Evolutionary conservation across 768 basidiomycete genomes (phyloP), one percentile per base, ranked within the genome.

Genomic region (Lactarius akahatsu): DNA sequence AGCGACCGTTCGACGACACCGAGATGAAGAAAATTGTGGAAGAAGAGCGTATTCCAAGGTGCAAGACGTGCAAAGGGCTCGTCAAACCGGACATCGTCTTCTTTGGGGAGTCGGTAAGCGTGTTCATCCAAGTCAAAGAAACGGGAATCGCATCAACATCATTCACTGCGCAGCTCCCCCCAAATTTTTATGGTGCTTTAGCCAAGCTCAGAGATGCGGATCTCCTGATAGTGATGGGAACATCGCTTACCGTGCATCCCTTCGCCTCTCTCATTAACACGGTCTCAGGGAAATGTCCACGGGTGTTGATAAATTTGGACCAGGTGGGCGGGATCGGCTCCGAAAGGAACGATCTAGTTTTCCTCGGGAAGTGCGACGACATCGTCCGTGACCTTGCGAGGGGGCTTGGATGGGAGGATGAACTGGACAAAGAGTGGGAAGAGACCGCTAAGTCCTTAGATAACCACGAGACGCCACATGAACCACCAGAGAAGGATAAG

Each of bases 21-120:
- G 84, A 85, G 73, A 93, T 98, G 81, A 85, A 83, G 73, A 75
- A 79, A 18, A 80, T 83, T 6, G 83, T 96, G 38, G 75, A 82
- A 64, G 74, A 77, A n/a, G 86, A 86, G 50, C 75, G 84, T 67
- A 86, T 92, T 16, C 87, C 94, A 6, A 81, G 78, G 57, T 98
- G 96, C 74, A 73, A 80, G 40, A 63, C 71, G 26, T 94, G 94
- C 69, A 79, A 78, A 1, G 93, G 92, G 0, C 79, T 92, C 45
- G 87, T 95, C 18, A 94, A 96, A 76, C 94, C 94, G n/a, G 91
- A 96, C 72, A 96, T 96, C 52, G 92, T 96, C 15, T 96, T 96
- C 77, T 96, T 96, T 72, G 94, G 95, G 28, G 91, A 94, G 77
- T 73, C 81, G 43, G 88, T 90, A 73, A 38, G 86, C 78, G 20